Evolutionary conservation across 805 yeast species (phyloP), one percentile per base, ranked within the genome.

Genomic region (Saitoella complicata): DNA sequence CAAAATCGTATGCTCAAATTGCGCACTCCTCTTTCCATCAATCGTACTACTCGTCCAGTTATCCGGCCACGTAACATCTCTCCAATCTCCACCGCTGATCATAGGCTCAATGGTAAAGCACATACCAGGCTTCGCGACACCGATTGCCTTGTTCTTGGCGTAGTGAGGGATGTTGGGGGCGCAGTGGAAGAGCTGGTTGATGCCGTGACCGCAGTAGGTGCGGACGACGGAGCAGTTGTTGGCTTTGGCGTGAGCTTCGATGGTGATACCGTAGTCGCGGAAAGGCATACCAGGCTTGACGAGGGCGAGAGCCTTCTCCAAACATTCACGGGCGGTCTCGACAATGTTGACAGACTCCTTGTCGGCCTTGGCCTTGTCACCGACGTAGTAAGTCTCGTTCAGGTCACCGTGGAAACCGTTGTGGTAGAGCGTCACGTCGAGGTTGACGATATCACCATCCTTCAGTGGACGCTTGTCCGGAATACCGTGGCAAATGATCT

Each of bases 51-150:
- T 75, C 5, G 98, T 91, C 98, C 98, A 91, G 62, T 84, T 81
- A 62, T 91, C 98, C 2, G 98, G 98, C 98, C 98, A 91, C 46
- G 77, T 68, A 47, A 72, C 63, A 62, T 87, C 97, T 57, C 74
- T 74, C 66, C 74, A 80, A 0, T 80, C 66, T 6, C 98, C 98
- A 51, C 77, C 67, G 58, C 84, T 81, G 53, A 91, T 74, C 98
- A 91, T 91, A 40, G 98, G 98, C 65, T 91, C 98, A 46, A 91
- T 84, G 21, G 98, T 91, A 69, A 91, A 91, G 9, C 83, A 85
- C 80, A 87, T 82, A 21, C 98, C 98, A 21, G 95, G 88, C 60
- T 84, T 84, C 67, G 91, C 87, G 39, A 84, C 77, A 47, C 98
- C 98, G 40, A 87, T 71, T 6, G 95, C 83, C 66, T 88, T 88